Base-by-base conservation (phyloP, 805 yeast genomes). In the Kluyveromyces lactis region DNA sequence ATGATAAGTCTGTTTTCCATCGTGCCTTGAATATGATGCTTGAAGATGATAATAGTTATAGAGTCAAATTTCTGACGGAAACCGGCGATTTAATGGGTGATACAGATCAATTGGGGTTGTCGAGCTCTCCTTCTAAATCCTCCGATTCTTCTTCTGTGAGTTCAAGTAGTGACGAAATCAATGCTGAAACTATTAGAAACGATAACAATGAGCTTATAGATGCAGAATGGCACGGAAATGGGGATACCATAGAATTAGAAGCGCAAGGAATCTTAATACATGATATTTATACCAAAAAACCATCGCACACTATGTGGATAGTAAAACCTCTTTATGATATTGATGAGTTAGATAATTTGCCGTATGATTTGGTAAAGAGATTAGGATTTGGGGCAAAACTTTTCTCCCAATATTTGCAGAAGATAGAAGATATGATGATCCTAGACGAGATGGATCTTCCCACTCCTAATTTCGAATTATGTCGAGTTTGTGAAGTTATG, bases 251-350 rank as follows among this genome's bases (percentile, higher is more conserved):
- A 7, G 90, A 85, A 48, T 64, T 89, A 29, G 97, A 90, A 58
- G 97, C 96, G 0, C 97, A 90, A 54, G 98, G 98, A 2, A 81
- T 92, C 8, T 59, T 90, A 16, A 80, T 92, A 7, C 82, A 77
- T 46, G 83, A 81, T 53, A 58, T 68, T 2, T 63, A 64, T 27
- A 68, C 78, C 0, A 67, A 71, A 12, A 55, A 71, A 27, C 89
- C 90, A 1, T 68, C 81, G 0, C 94, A 86, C 58, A 79, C 95
- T 1, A 84, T 92, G 84, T 90, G 97, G 97, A 78, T 90, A 3
- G 70, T 92, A 4, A 81, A 84, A 50, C 95, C 94, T 2, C 81
- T 79, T 59, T 64, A 69, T 3, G 81, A 79, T 28, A 64, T 82
- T 3, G 75, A 78, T 39, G 69, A 72, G 3, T 62, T 81, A 18